Base-by-base conservation (phyloP, 2,329 filamentous ascomycete species). In the Mollisia scopiformis region DNA sequence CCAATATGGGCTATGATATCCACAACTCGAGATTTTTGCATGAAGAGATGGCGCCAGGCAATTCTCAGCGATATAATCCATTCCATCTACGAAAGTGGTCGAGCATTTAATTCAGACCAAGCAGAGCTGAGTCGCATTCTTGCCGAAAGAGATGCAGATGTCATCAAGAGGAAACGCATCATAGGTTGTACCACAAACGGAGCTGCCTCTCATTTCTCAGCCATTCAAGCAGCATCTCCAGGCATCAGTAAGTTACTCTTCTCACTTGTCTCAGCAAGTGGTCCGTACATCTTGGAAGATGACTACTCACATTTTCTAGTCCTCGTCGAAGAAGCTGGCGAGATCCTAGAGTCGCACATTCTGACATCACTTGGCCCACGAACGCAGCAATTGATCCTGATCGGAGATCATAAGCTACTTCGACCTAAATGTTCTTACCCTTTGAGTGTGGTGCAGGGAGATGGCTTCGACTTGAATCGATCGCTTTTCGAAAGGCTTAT, bases 321-420 rank as follows among this genome's bases (percentile, higher is more conserved):
- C 2, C 69, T 93, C 0, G 83, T 91, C 0, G 89, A 92, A 71
- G 89, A 92, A 72, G 89, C 88, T 0, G 89, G 88, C 1, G 89
- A 92, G 64, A 89, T 92, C 3, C 76, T 91, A 0, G 89, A 92
- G 71, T 80, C 81, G 1, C 89, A 92, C 65, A 78, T 89, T 1
- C 72, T 92, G 0, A 83, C 88, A 0, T 83, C 89, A 0, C 67
- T 92, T 58, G 77, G 79, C 0, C 71, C 80, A 0, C 73, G 79
- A 0, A 84, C 84, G 0, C 82, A 89, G 61, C 87, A 92, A 39
- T 70, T 91, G 1, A 81, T 92, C 0, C 72, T 91, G 2, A 92
- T 92, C 11, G 90, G 90, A 0, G 90, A 92, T 57, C 89, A 92
- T 70, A 83, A 88, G 58, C 90, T 92, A 63, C 79, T 92, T 0